A percentile compares a stretch with the other conserved stretches of the same genome.
These are phyloP conservation scores for Suillus americanus DNA, from an alignment of 768 basidiomycete genomes.

Conservation along the genomic window DNA sequence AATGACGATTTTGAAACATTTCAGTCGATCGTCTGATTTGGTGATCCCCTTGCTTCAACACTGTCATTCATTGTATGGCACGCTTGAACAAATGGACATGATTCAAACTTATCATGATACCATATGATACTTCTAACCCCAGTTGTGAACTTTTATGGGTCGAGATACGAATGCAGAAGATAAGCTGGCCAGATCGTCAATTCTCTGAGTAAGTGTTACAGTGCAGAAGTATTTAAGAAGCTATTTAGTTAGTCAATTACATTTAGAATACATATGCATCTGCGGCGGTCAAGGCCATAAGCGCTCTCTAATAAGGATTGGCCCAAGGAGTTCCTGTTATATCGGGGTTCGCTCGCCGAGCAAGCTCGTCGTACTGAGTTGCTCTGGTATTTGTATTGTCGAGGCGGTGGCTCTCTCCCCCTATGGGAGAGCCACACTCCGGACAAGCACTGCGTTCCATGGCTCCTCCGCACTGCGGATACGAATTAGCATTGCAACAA, in stretches of 20 bases:
- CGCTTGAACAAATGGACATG: neutral
- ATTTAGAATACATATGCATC: neutral
- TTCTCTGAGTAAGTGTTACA: neutral
- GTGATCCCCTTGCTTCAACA: neutral
- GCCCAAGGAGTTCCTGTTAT: conserved; percentile 30
- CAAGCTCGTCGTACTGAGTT: conserved; percentile 47
- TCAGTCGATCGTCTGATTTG: neutral
- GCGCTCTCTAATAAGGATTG: conserved; percentile 6
- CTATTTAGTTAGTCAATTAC: neutral
- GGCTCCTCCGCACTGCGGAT: conserved; percentile 56
- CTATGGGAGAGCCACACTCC: conserved; percentile 56
- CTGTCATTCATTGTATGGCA: neutral
- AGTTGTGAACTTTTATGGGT: neutral
- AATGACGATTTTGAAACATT: neutral
- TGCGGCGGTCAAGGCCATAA: neutral
- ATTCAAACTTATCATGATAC: neutral
- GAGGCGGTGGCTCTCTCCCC: conserved; percentile 45
- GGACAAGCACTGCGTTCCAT: conserved; percentile 48
- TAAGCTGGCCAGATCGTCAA: neutral
- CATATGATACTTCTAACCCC: neutral
- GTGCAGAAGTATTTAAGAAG: neutral
- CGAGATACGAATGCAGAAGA: neutral
- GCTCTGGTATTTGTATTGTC: conserved; percentile 43
- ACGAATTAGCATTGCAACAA: conserved; percentile 2
- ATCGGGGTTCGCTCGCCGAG: conserved; percentile 25